Evolutionary conservation across 2,329 filamentous ascomycete species (phyloP).

Genomic region (Bisporella sp.): DNA sequence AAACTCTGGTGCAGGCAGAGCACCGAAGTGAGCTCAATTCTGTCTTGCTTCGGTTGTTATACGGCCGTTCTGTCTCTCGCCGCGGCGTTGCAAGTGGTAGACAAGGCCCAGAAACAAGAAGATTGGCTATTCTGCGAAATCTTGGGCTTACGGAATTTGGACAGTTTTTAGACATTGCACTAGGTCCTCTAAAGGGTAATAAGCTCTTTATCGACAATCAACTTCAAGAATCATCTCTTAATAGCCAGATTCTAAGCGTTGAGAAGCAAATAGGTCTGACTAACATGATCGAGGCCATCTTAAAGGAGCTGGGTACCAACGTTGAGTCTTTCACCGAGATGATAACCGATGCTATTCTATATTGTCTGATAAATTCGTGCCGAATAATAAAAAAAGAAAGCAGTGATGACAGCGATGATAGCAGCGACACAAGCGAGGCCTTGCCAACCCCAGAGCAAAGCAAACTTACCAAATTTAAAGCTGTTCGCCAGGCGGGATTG

Average conservation of each 20-base stretch:
- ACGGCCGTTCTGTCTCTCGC: constrained; percentile 81
- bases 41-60: constrained; percentile 77
- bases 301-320: constrained; percentile 74
- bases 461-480: constrained; percentile 52
- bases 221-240: constrained; percentile 38
- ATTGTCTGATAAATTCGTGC: constrained; percentile 69
- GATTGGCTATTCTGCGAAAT: constrained; percentile 74
- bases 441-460: constrained; percentile 20
- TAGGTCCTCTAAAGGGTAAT: constrained; percentile 61
- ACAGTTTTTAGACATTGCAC: constrained; percentile 76
- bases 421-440: neutral
- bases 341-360: constrained; percentile 71
- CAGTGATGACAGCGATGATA: constrained; percentile 29
- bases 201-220: constrained; percentile 41
- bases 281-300: constrained; percentile 83
- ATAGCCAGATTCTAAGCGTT: constrained; percentile 51
- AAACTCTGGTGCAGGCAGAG: constrained; percentile 63
- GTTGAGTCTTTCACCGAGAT: constrained; percentile 60
- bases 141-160: constrained; percentile 68
- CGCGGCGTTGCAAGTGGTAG: constrained; percentile 70
- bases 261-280: constrained; percentile 86
- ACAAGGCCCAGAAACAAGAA: constrained; percentile 72
- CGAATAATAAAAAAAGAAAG: constrained; percentile 42
- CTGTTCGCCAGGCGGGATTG: constrained; percentile 64
- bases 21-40: constrained; percentile 75